Conservation (phyloP, 73 alveolate genomes). For the Symbiodinium pilosum region DNA sequence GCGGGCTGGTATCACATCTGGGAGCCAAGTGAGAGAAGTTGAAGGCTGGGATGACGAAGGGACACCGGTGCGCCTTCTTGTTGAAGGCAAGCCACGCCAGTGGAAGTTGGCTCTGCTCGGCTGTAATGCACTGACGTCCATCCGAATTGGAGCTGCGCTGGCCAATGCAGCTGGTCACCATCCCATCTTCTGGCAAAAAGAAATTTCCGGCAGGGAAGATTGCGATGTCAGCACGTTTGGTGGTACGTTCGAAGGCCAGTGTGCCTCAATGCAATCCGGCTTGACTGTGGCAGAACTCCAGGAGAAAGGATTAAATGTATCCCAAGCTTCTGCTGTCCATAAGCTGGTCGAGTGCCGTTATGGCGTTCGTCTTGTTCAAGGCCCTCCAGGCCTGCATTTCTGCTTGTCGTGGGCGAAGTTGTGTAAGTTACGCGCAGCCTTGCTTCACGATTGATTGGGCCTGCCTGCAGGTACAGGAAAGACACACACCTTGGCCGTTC, state of each 20-base stretch:
- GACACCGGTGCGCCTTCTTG: background rate
- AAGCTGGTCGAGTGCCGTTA: conserved; percentile 14
- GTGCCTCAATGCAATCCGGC: conserved; percentile 47
- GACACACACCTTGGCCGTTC: conserved; percentile 69
- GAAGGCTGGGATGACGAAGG: background rate
- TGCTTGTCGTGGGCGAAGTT: no score
- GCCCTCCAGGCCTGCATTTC: conserved; percentile 81
- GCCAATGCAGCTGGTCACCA: conserved; percentile 9
- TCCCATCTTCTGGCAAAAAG: conserved; percentile 54
- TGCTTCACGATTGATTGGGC: no score
- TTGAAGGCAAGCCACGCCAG: conserved; percentile 1
- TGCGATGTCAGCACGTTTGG: conserved; percentile 41
- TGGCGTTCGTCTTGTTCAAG: conserved; percentile 61
- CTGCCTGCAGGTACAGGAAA: conserved; percentile 46
- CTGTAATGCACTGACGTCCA: conserved; percentile 19
- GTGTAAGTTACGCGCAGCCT: no score
- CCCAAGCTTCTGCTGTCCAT: conserved; percentile 28
- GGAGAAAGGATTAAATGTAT: background rate
- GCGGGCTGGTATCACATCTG: background rate
- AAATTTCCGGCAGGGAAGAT: conserved; percentile 53
- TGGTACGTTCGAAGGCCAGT: conserved; percentile 3
- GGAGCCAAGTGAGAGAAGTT: background rate
- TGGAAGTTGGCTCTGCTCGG: conserved; percentile 33
- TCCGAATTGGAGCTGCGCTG: conserved; percentile 39
- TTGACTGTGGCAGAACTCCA: background rate